Conservation (phyloP, 1,139 yeast genomes). For the Taphrina betulina region DNA sequence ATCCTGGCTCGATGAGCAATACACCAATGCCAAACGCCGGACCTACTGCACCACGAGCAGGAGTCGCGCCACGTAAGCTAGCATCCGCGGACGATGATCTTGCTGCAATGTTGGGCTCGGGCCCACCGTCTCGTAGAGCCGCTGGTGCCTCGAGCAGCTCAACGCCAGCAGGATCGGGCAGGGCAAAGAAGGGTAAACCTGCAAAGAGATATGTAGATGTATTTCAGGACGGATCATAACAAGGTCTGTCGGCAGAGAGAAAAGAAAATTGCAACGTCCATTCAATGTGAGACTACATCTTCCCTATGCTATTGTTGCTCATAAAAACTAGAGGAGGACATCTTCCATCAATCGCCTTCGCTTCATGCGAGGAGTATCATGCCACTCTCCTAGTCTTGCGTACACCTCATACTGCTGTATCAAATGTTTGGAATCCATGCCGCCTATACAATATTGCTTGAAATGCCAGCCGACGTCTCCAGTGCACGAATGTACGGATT, state of each 20-base stretch:
- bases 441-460: not conserved
- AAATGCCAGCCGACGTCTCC: conserved; percentile 32
- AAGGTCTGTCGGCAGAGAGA: no score
- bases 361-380: conserved; percentile 17
- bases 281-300: no score
- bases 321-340: conserved; percentile 5
- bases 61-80: conserved; percentile 1
- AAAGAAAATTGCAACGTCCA: no score
- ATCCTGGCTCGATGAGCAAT: not conserved
- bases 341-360: conserved; percentile 9
- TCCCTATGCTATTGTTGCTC: no score
- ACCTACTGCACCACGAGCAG: not conserved
- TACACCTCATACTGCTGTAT: conserved; percentile 4
- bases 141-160: conserved; percentile 1
- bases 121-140: conserved; percentile 9
- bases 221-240: conserved; percentile 15
- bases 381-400: conserved; percentile 10
- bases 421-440: not conserved
- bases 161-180: not conserved
- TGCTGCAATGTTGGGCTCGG: conserved; percentile 22
- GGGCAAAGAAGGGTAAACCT: conserved; percentile 7
- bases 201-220: conserved; percentile 27
- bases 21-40: not conserved
- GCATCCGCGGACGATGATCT: conserved; percentile 15
- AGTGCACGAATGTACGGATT: conserved; percentile 35